Percentiles rank a stretch among this genome's conserved stretches.
These are phyloP conservation scores for Metarhizium robertsii DNA, from an alignment of 2,329 filamentous ascomycete genomes.

Conservation along the genomic window DNA sequence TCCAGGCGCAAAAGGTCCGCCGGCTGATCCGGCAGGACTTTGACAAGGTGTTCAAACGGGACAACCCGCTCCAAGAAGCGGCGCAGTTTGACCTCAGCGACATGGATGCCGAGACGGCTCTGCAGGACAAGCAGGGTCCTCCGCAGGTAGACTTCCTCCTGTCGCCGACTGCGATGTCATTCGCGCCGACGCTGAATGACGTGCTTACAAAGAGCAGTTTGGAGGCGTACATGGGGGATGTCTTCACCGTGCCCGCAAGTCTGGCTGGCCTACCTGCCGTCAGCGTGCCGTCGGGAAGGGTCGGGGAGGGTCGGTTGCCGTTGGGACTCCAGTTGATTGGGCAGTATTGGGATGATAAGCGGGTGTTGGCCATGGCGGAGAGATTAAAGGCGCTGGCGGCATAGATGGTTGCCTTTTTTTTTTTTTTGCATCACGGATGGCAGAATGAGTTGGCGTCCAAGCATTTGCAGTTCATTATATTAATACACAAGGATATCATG, in stretches of 20 bases:
- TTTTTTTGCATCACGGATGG: background rate
- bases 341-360: conserved; percentile 69
- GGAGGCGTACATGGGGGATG: conserved; percentile 85
- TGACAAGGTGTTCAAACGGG: conserved; percentile 61
- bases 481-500: background rate
- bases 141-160: conserved; percentile 74
- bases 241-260: conserved; percentile 92
- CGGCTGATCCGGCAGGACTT: conserved; percentile 81
- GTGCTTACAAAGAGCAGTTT: conserved; percentile 47
- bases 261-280: conserved; percentile 84
- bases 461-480: background rate
- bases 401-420: conserved; percentile 11
- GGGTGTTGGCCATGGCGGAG: conserved; percentile 50
- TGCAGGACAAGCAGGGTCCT: conserved; percentile 48
- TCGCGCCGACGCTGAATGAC: conserved; percentile 56
- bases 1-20: conserved; percentile 83
- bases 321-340: conserved; percentile 66
- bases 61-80: conserved; percentile 56
- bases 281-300: conserved; percentile 53
- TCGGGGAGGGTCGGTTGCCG: conserved; percentile 22
- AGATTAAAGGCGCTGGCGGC: conserved; percentile 22
- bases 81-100: conserved; percentile 49
- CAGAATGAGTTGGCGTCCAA: conserved; percentile 3
- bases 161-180: conserved; percentile 75
- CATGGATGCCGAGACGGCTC: conserved; percentile 41